Base-by-base conservation (phyloP, 1,139 yeast species). In the Suhomyces maxii region DNA sequence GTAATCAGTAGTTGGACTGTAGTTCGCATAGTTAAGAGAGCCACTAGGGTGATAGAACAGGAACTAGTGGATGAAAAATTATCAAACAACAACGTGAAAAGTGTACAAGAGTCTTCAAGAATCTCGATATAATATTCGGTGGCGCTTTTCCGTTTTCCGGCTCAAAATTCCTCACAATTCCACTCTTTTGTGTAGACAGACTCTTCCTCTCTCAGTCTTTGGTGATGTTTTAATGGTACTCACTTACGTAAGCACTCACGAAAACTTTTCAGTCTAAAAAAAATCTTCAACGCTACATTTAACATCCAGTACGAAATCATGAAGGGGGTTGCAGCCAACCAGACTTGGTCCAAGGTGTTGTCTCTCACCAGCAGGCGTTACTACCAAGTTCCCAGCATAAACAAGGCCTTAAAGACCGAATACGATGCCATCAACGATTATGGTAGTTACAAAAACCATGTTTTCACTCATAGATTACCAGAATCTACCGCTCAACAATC, bases 401-500 rank as follows among this genome's bases (percentile, higher is more conserved):
- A 54, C 12, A 41, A 40, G 14, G 36, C 50, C n/a, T 61, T 68
- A 43, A 61, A 64, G 49, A 68, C 73, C 23, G 55, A 53, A 44
- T 69, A 67, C 54, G 67, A 64, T 32, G 54, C 64, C 26, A 55
- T 70, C 42, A 59, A 65, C 46, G 72, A 73, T 56, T 73, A 71
- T 55, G 73, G 73, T 26, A 68, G 73, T 42, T 73, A 73, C 61
- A 73, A 63, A 55, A 65, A 70, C 56, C 71, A 68, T 42, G 62
- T 70, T 37, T 73, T 71, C 63, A 73, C 79, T 37, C 79, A 75
- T 52, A 68, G 79, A 60, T 67, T 75, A 52, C 79, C 80, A 7
- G 79, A 74, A 59, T 68, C 77, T 7, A 71, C 79, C 8, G 79
- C 79, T 18, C 71, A 71, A 52, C 80, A 80, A 60, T 82, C 89